phyloP scores from a whole-genome alignment of 2,329 filamentous ascomycete species.

The Diplocarpon mali region DNA sequence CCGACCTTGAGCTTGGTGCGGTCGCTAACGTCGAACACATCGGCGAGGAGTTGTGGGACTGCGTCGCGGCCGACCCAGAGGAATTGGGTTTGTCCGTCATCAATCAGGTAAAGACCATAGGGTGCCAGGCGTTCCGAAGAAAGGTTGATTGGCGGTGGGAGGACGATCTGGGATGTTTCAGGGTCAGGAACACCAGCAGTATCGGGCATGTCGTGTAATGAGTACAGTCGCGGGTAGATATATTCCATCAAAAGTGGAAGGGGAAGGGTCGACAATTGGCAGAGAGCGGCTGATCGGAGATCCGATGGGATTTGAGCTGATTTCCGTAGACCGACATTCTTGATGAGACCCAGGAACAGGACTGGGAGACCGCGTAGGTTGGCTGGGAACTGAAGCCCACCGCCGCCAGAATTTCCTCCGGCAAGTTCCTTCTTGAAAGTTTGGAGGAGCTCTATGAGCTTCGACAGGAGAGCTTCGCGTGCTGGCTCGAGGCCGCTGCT shows the following conservation, averaged over 20 bases:
- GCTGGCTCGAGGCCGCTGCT: constrained; percentile 82
- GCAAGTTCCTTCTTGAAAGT: constrained; percentile 96
- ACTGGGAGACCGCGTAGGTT: constrained; percentile 83
- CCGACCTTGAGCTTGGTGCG: constrained; percentile 78
- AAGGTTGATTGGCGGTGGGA: constrained; percentile 76
- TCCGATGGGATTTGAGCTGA: constrained; percentile 91
- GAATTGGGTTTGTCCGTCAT: constrained; percentile 96
- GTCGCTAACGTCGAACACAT: constrained; percentile 85
- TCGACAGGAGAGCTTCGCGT: constrained; percentile 79
- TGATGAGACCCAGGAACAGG: constrained; percentile 87
- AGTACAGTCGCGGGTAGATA: constrained; percentile 79
- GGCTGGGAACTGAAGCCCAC: constrained; percentile 84
- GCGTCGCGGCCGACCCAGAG: constrained; percentile 91
- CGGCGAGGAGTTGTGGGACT: constrained; percentile 74
- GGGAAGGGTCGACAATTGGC: constrained; percentile 85
- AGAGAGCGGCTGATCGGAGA: constrained; percentile 84
- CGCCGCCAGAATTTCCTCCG: constrained; percentile 86
- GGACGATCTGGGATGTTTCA: constrained; percentile 76
- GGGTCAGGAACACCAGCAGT: constrained; percentile 77
- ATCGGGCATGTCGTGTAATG: constrained; percentile 92
- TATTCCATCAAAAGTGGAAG: constrained; percentile 86
- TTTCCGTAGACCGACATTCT: constrained; percentile 88
- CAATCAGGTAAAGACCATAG: constrained; percentile 90
- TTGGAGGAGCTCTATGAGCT: constrained; percentile 82
- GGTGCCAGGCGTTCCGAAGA: constrained; percentile 79